Evolutionary conservation across 2,329 filamentous ascomycete species (phyloP).

Genomic region (Neofusicoccum laricinum): DNA sequence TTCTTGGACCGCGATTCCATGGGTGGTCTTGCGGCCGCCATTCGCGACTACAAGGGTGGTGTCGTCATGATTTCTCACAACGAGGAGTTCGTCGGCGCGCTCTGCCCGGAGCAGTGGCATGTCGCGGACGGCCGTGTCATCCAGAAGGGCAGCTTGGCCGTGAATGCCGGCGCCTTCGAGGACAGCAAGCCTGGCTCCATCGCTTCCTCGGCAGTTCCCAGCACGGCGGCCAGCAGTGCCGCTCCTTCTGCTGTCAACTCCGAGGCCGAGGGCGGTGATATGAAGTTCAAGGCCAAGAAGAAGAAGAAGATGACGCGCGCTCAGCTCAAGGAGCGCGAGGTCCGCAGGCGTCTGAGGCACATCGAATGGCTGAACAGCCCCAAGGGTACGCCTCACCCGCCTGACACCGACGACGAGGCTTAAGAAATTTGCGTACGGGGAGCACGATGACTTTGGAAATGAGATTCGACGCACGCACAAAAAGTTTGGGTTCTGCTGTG

Average conservation of each 20-base stretch:
- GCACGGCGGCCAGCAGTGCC: slow-evolving; percentile 35
- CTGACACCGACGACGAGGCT: slow-evolving; percentile 41
- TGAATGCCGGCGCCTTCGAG: slow-evolving; percentile 81
- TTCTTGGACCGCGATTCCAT: slow-evolving; percentile 98
- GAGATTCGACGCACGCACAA: not conserved
- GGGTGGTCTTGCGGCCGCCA: slow-evolving; percentile 93
- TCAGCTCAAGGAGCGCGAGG: slow-evolving; percentile 91
- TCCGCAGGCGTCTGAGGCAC: slow-evolving; percentile 80
- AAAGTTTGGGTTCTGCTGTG: not conserved
- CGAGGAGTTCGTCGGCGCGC: slow-evolving; percentile 95
- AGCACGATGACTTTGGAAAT: not conserved
- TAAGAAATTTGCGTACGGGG: not conserved
- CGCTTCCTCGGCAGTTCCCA: slow-evolving; percentile 44
- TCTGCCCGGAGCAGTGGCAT: slow-evolving; percentile 96
- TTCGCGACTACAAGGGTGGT: slow-evolving; percentile 96
- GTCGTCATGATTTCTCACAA: slow-evolving; percentile 99
- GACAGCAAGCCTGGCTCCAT: slow-evolving; percentile 66
- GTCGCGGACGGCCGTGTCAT: slow-evolving; percentile 84
- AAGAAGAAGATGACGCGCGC: slow-evolving; percentile 99
- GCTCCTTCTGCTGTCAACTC: slow-evolving; percentile 68
- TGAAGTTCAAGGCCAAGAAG: slow-evolving; percentile 89
- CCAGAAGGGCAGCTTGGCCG: slow-evolving; percentile 72
- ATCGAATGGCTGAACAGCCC: slow-evolving; percentile 75
- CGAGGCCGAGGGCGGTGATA: slow-evolving; percentile 71
- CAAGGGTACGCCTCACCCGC: slow-evolving; percentile 41